A percentile compares a stretch with the other conserved stretches of the same genome.
phyloP scores from a whole-genome alignment of 148 eudicot genomes.

The Talinum fruticosum region DNA sequence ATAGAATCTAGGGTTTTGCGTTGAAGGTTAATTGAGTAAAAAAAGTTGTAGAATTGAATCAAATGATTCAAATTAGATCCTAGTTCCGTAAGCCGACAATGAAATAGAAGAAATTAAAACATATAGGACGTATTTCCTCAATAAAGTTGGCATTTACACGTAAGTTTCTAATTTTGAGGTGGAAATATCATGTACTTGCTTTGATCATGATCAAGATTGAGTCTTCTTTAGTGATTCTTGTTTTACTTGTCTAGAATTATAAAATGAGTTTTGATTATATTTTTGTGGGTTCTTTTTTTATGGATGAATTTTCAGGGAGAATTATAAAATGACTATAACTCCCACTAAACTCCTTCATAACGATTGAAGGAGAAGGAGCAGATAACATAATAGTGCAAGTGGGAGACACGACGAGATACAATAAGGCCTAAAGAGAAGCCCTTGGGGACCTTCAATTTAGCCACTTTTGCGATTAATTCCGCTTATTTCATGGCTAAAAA shows the following conservation, averaged over 20 bases:
- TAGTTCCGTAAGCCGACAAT: not conserved
- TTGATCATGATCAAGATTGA: not conserved
- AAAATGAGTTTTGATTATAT: not conserved
- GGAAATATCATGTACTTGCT: not conserved
- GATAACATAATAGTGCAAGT: conserved; percentile 75
- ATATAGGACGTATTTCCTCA: not conserved
- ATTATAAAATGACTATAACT: conserved; percentile 86
- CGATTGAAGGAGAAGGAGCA: conserved; percentile 92
- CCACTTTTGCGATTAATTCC: conserved; percentile 84
- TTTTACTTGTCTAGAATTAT: not conserved
- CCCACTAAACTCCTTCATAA: conserved; percentile 63
- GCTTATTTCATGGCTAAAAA: conserved; percentile 88
- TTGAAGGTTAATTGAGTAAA: no score
- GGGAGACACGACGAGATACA: conserved; percentile 96
- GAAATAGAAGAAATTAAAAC: not conserved
- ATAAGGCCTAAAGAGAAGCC: conserved; percentile 58
- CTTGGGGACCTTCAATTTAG: conserved; percentile 67
- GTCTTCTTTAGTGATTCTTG: not conserved
- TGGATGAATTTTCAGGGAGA: conserved; percentile 48
- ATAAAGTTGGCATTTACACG: conserved; percentile 82
- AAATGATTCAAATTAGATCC: no score
- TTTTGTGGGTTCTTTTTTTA: not conserved
- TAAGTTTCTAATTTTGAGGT: conserved; percentile 34
- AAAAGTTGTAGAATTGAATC: no score
- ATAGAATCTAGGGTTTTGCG: no score